Conservation (phyloP, 108 stramenopile genomes). For the Phaeodactylum tricornutum region DNA sequence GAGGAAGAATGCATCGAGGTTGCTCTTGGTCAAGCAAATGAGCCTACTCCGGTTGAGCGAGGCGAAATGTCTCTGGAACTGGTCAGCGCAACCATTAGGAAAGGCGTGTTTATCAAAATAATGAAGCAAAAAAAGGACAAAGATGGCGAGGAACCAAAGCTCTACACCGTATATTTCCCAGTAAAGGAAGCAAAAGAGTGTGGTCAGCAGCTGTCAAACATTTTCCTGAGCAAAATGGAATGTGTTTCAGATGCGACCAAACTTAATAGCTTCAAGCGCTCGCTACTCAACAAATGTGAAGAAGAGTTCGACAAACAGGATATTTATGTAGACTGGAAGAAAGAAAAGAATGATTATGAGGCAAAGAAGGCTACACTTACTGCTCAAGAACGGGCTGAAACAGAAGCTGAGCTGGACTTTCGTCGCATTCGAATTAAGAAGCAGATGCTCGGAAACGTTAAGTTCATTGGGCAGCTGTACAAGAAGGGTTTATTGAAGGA, state of each 20-base stretch:
- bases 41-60: constrained; percentile 25
- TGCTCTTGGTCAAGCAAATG: constrained; percentile 33
- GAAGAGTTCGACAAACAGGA: constrained; percentile 84
- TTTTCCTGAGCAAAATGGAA: constrained; percentile 62
- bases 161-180: constrained; percentile 74
- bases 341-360: constrained; percentile 64
- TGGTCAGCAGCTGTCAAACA: constrained; percentile 73
- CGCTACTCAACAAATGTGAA: constrained; percentile 82
- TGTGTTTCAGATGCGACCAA: constrained; percentile 60
- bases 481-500: constrained; percentile 89
- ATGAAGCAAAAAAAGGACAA: constrained; percentile 38
- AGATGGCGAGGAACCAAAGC: constrained; percentile 13
- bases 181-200: constrained; percentile 51
- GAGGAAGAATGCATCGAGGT: constrained; percentile 46
- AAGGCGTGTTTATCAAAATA: constrained; percentile 73
- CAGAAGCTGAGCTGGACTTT: constrained; percentile 69
- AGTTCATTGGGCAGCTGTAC: constrained; percentile 96
- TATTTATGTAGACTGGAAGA: constrained; percentile 76
- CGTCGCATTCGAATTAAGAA: constrained; percentile 88
- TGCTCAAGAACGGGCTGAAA: constrained; percentile 50
- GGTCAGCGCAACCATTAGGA: constrained; percentile 47
- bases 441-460: constrained; percentile 92
- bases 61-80: constrained; percentile 74
- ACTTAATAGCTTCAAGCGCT: constrained; percentile 77
- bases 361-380: constrained; percentile 46